Conservation (phyloP, 306 rosid genomes). For the Senna siamea region DNA sequence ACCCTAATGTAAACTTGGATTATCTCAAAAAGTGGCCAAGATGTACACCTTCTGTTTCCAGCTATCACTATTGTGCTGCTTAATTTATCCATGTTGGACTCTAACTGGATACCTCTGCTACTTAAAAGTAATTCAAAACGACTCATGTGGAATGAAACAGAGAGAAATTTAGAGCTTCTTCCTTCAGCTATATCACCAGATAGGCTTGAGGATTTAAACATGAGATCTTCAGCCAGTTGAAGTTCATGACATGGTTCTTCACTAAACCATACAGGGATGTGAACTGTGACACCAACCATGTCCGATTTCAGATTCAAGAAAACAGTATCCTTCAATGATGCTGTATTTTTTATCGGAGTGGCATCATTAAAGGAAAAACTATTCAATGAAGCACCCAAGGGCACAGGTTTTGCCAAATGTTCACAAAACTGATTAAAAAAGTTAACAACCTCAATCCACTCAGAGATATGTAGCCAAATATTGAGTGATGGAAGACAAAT, state of each 20-base stretch:
- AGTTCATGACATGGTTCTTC: slow-evolving; percentile 48
- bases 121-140: slow-evolving; percentile 52
- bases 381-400: slow-evolving; percentile 34
- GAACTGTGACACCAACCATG: slow-evolving; percentile 54
- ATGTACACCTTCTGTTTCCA: slow-evolving; percentile 53
- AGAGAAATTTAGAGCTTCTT: slow-evolving; percentile 50
- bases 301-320: slow-evolving; percentile 52
- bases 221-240: slow-evolving; percentile 46
- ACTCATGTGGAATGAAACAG: slow-evolving; percentile 55
- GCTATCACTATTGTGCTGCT: slow-evolving; percentile 53
- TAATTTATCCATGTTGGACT: slow-evolving; percentile 63
- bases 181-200: slow-evolving; percentile 49
- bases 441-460: slow-evolving; percentile 68
- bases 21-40: slow-evolving; percentile 77
- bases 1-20: slow-evolving; percentile 56
- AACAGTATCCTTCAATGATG: slow-evolving; percentile 46
- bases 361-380: slow-evolving; percentile 38
- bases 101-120: slow-evolving; percentile 48
- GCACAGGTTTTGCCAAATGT: slow-evolving; percentile 40
- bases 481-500: slow-evolving; percentile 71
- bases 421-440: slow-evolving; percentile 47
- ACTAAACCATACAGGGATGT: slow-evolving; percentile 63
- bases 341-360: slow-evolving; percentile 40
- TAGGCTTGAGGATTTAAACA: slow-evolving; percentile 39
- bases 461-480: slow-evolving; percentile 75